phyloP scores from a whole-genome alignment of 2,329 filamentous ascomycete genomes.

The Ophiostoma fasciatum region DNA sequence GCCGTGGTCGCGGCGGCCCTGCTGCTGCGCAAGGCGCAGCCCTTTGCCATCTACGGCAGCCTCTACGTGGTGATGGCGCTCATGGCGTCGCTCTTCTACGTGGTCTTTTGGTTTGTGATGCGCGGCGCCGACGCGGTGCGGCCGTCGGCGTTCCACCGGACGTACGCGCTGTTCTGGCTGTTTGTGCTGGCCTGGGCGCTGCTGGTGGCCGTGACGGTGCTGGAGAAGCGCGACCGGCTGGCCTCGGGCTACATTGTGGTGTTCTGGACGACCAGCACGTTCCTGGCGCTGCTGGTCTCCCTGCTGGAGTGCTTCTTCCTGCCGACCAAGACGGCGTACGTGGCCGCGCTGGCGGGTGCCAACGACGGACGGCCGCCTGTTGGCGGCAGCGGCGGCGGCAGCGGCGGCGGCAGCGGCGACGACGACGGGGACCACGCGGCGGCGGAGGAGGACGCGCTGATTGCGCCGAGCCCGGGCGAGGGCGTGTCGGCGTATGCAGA shows the following conservation, averaged over 20 bases:
- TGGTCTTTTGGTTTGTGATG: conserved; percentile 69
- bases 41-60: conserved; percentile 81
- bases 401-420: background rate
- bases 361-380: conserved; percentile 15
- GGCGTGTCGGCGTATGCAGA: conserved; percentile 8
- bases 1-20: conserved; percentile 60
- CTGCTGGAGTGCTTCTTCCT: conserved; percentile 71
- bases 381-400: background rate
- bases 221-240: conserved; percentile 59
- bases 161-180: conserved; percentile 73
- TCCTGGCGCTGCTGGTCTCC: conserved; percentile 58
- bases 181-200: conserved; percentile 60
- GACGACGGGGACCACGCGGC: conserved; percentile 19
- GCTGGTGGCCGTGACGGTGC: conserved; percentile 57
- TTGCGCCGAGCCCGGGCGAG: conserved; percentile 26
- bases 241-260: conserved; percentile 68
- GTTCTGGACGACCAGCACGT: conserved; percentile 63
- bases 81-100: conserved; percentile 69
- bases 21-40: conserved; percentile 69
- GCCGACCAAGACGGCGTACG: conserved; percentile 55
- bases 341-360: conserved; percentile 38
- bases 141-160: conserved; percentile 73
- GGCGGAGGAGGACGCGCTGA: too few relatives aligned
- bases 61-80: conserved; percentile 80
- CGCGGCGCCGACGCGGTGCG: conserved; percentile 64